Evolutionary conservation across 2,329 filamentous ascomycete genomes (phyloP).

Genomic region (Nothophoma quercina): DNA sequence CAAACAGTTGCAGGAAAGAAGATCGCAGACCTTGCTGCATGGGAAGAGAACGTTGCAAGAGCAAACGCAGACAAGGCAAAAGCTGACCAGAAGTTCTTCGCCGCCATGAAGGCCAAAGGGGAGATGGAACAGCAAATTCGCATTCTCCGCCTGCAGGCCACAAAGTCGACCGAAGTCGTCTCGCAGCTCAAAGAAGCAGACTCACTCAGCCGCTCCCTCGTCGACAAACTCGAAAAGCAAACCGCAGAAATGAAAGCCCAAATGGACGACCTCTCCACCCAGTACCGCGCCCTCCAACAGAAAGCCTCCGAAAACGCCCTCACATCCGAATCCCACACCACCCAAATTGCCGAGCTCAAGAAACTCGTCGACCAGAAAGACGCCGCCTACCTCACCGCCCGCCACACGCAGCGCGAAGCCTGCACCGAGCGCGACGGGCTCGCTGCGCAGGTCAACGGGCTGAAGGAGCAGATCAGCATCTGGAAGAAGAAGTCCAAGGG

Average conservation of each 20-base stretch:
- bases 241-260: conserved; percentile 81
- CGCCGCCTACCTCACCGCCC: conserved; percentile 69
- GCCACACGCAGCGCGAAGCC: conserved; percentile 65
- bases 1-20: conserved; percentile 86
- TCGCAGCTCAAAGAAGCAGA: conserved; percentile 92
- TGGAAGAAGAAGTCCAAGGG: conserved; percentile 85
- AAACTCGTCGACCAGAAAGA: conserved; percentile 80
- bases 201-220: conserved; percentile 74
- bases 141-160: conserved; percentile 79
- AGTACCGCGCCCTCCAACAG: conserved; percentile 78
- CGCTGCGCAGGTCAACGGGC: conserved; percentile 77
- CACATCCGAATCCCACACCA: conserved; percentile 73
- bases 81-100: conserved; percentile 97
- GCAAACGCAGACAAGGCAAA: conserved; percentile 90
- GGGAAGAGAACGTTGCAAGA: conserved; percentile 80
- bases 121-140: conserved; percentile 81
- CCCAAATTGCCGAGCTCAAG: conserved; percentile 79
- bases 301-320: conserved; percentile 74
- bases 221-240: conserved; percentile 91
- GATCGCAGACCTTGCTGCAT: conserved; percentile 74
- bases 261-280: conserved; percentile 72
- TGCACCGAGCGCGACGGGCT: conserved; percentile 80
- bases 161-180: conserved; percentile 92
- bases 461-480: conserved; percentile 81
- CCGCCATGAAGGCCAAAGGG: conserved; percentile 92